Base-by-base conservation (phyloP, 108 stramenopile genomes). In the Craspedostauros australis region DNA sequence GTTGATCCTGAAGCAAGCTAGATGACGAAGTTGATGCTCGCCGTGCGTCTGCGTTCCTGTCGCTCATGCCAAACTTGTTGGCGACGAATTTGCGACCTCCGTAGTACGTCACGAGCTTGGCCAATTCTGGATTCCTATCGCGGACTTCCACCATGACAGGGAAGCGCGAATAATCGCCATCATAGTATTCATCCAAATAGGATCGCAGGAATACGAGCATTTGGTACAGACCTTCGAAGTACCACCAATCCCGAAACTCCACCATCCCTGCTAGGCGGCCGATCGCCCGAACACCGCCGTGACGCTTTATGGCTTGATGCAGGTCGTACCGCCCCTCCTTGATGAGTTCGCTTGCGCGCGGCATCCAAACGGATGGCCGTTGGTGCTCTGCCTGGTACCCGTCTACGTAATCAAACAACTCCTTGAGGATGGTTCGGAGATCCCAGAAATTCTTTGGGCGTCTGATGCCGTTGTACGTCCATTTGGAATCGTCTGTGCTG, bases 341-440 rank as follows among this genome's bases (percentile, higher is more conserved):
- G 21, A 43, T 49, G 1, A 87, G 39, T 61, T 87, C 86, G 49
- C 62, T 69, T 6, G 60, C 41, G 16, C 72, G 77, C 8, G 86
- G 79, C 86, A 87, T 87, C 72, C 80, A 86, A 15, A 80, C 69
- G 12, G 71, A 34, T 7, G 86, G 86, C 76, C 81, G n/a, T 62
- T 36, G 31, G 72, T 78, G 9, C 72, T 77, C 0, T 1, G 5
- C 1, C 24, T 19, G 39, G 20, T 15, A 22, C 9, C 12, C 18
- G 14, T 12, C 15, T 18, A 46, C 23, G 6, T 12, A 12, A 54
- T 49, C n/a, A 49, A 45, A 48, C 52, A 54, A 8, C 24, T 0
- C 52, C 41, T 7, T 19, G 12, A 50, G 14, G 20, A 22, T 8
- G 23, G 45, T 11, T 39, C 16, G 20, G 19, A 33, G 5, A 28